Percentiles rank a stretch among this genome's conserved stretches.
phyloP scores from a whole-genome alignment of 371 early-diverging fungal genomes.

The Lichtheimia ramosa region DNA sequence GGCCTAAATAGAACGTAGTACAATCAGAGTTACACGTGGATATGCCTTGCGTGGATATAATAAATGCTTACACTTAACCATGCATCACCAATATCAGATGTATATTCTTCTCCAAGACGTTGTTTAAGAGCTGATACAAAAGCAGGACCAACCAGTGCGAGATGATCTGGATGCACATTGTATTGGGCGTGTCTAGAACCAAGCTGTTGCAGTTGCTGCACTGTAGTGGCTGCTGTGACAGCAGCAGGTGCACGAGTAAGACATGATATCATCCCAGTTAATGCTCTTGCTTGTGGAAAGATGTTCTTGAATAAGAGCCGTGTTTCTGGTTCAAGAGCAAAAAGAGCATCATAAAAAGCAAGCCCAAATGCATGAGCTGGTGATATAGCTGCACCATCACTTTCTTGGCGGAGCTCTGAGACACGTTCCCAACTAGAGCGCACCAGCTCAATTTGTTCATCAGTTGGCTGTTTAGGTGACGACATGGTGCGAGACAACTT shows the following conservation, averaged over 20 bases:
- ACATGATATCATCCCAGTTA: constrained; percentile 46
- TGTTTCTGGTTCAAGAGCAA: constrained; percentile 26
- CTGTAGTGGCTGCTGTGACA: constrained; percentile 14
- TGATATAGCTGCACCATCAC: constrained; percentile 34
- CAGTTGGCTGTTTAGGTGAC: constrained; percentile 20
- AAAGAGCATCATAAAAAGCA: constrained; percentile 44
- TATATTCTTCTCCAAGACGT: constrained; percentile 38
- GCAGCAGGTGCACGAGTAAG: constrained; percentile 33
- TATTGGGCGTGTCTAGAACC: constrained; percentile 46
- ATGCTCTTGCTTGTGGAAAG: constrained; percentile 43
- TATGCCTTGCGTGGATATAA: too few species aligned
- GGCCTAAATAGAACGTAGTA: constrained; percentile 19
- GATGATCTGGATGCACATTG: constrained; percentile 29
- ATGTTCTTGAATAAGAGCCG: constrained; percentile 30
- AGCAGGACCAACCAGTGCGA: constrained; percentile 38
- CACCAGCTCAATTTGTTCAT: constrained; percentile 34
- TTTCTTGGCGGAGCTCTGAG: constrained; percentile 23
- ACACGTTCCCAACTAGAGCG: constrained; percentile 42
- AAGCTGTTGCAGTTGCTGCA: constrained; percentile 10
- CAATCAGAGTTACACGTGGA: too few species aligned
- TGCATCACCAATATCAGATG: constrained; percentile 34
- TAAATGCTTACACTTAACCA: constrained; percentile 38
- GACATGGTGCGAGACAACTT: neutral
- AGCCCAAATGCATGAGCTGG: constrained; percentile 45
- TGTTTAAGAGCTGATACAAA: constrained; percentile 34